Evolutionary conservation across 1,139 yeast species (phyloP), one percentile per base, ranked within the genome.

Genomic region (Yamadazyma siamensis): DNA sequence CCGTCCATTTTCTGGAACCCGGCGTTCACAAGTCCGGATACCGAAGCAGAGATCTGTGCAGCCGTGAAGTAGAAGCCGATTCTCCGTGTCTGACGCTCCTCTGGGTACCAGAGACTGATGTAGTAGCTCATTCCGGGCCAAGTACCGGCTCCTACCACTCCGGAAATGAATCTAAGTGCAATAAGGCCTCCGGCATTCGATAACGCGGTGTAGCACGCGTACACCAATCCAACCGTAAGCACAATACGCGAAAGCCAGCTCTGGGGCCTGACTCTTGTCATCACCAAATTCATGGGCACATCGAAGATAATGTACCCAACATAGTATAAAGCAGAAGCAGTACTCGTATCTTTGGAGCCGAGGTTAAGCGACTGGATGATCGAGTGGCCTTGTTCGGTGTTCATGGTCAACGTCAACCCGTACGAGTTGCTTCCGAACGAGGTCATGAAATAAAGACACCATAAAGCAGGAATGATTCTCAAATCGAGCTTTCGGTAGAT

Each of bases 61-160:
- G 96, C 95, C 2, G 95, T 85, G 56, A 81, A 87, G 55, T 87
- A 87, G 59, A 83, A 86, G 2, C 95, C 95, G 40, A 87, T 83
- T 49, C 96, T 66, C 43, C 77, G 71, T 3, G 94, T 84, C 43
- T 80, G 75, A 36, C 94, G 67, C 29, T 83, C 80, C 32, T 80
- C 75, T 1, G 95, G 95, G 49, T 87, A 87, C 94, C 95, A 87
- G 45, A 85, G 64, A 1, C 89, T 76, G 26, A 87, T 69, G 48
- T 85, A 87, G 57, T 85, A 86, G 15, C 89, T 80, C 80, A 87
- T 67, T 8, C 95, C 96, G 1, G 96, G 96, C 95, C 95, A 87
- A 3, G 88, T 79, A 22, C 96, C 96, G 8, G 95, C 95, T 29
- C 88, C 88, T 36, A 82, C 84, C 36, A 82, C 49, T 27, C 96